Evolutionary conservation across 768 basidiomycete genomes (phyloP), one percentile per base, ranked within the genome.

Genomic region (Mycena haematopus): DNA sequence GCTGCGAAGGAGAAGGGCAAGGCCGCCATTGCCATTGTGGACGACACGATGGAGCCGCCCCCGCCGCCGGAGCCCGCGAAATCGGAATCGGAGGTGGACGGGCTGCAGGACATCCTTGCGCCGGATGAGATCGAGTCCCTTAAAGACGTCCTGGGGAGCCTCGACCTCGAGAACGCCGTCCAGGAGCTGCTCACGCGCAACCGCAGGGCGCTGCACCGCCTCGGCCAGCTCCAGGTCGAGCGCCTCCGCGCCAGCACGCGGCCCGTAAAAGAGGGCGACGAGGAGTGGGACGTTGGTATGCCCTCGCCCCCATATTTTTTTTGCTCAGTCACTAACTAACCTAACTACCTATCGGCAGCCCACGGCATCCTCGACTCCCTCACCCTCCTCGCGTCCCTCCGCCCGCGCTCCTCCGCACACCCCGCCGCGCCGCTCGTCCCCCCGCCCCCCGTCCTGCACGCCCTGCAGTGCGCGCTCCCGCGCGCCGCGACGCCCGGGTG

Each of bases 251-350:
- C 75, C 13, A 10, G 80, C 80, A 24, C 80, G 79, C 15, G 80
- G 78, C 40, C 82, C 78, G 40, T 86, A 3, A 82, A 86, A 70
- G 83, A 86, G 70, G 89, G 82, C 35, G 89, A 90, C 13, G 92
- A 93, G 73, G 92, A 95, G 72, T 92, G 89, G 89, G 87, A 91
- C 66, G 85, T 84, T 63, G 93, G 92, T 93, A 70, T 66, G 88
- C 14, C 21, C 49, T 58, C 55, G 52, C 38, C 31, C 29, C 47
- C 38, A 66, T 36, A 38, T 58, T 36, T 36, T 56, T 62, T 44
- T 63, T 69, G 68, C 60, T 53, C 40, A 42, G 40, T 15, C n/a
- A 33, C 45, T 64, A 53, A 33, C 47, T 68, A 56, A 61, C 14
- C 11, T 24, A 29, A 10, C 10, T n/a, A n/a, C n/a, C n/a, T n/a